Percentiles rank a stretch among this genome's conserved stretches.
Evolutionary conservation across 768 basidiomycete species (phyloP).

Genomic region (Trametes gibbosa): DNA sequence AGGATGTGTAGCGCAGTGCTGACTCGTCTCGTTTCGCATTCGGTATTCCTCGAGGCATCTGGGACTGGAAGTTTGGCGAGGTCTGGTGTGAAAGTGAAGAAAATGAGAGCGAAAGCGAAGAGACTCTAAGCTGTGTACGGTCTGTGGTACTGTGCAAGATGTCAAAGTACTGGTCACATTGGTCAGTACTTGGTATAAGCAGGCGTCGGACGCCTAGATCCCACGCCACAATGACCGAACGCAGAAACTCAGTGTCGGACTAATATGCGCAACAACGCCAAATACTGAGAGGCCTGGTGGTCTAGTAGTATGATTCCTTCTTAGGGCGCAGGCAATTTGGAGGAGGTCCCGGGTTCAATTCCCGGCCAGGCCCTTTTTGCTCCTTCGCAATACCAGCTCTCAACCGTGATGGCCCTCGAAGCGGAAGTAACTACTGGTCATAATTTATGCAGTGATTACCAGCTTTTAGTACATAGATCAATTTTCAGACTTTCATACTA

Average conservation of each 20-base stretch:
- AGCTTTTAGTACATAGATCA: no score
- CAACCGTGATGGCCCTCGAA: no score
- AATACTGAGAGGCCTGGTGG: conserved; percentile 51
- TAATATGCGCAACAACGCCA: no score
- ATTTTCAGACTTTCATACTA: no score
- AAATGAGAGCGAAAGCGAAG: background rate
- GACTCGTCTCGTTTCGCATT: conserved; percentile 80
- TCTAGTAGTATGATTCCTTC: conserved; percentile 68
- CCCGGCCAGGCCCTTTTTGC: conserved; percentile 63
- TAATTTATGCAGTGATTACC: no score
- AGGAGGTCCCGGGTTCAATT: conserved; percentile 90
- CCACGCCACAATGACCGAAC: no score
- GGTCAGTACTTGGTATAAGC: no score
- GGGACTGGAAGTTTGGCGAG: background rate
- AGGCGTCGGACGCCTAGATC: no score
- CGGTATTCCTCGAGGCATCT: conserved; percentile 83
- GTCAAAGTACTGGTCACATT: no score
- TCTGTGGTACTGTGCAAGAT: no score
- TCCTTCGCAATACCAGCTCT: background rate
- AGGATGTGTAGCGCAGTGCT: conserved; percentile 77
- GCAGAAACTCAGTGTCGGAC: no score
- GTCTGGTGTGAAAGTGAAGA: background rate
- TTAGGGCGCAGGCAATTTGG: conserved; percentile 49
- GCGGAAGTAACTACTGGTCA: background rate
- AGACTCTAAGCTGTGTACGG: no score